Evolutionary conservation across 2,329 filamentous ascomycete species (phyloP), one percentile per base, ranked within the genome.

Genomic region (Microcyclospora pomicola): DNA sequence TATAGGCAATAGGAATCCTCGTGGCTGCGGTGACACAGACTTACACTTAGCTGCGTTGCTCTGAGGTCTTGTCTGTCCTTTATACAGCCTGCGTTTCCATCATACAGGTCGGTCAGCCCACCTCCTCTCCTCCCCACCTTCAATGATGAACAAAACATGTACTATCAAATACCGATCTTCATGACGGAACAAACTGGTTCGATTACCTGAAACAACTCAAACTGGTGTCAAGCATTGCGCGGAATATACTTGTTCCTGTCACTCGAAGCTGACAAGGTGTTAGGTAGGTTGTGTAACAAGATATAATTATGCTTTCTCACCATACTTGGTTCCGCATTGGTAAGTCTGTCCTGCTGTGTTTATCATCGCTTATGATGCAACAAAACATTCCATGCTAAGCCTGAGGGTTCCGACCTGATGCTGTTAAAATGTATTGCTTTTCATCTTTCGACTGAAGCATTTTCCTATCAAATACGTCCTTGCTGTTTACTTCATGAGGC

Each of bases 371-470:
- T 64, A 64, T 82, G 79, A 83, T 83, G 77, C 73, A 67, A 61
- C 58, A 56, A 66, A 66, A 72, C 64, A 76, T 77, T 80, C 76
- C 75, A 80, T 82, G 78, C 78, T 82, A 82, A 82, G 74, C 65
- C 80, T 69, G 77, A 83, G 75, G 68, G 61, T 57, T 46, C 48
- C 53, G 49, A 58, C 52, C 55, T 73, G 77, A 73, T 80, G 72
- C 75, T 81, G 65, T 63, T 67, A 56, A 63, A 73, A 68, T 66
- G 69, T 70, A 72, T 75, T 24, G 72, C 77, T 82, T 82, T 83
- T 83, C 79, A 83, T 82, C 79, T 82, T 82, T 82, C 78, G 71
- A 71, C 77, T 83, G 80, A 83, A 59, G 56, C 19, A 31, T 27
- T 34, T 29, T 14, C 38, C 24, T 19, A 35, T 15, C 13, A 27